Evolutionary conservation across 352 stramenopile genomes (phyloP).

Genomic region (Pythium apleroticum): DNA sequence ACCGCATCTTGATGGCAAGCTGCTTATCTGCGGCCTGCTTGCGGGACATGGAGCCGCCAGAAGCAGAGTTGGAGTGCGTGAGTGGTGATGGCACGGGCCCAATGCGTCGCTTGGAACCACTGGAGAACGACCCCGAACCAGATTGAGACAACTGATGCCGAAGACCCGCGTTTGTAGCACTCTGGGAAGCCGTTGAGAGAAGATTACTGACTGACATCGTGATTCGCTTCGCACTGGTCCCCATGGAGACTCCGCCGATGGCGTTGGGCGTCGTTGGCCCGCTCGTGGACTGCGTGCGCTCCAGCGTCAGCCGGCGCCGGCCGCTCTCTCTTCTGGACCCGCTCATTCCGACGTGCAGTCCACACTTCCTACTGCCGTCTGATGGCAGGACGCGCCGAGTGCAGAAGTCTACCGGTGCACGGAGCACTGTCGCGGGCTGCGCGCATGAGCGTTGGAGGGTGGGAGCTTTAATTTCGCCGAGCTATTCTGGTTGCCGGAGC

Average conservation of each 20-base stretch:
- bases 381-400: neutral
- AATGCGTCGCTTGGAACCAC: slow-evolving; percentile 16
- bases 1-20: slow-evolving; percentile 32
- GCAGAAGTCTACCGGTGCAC: neutral
- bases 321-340: neutral
- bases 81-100: slow-evolving; percentile 2
- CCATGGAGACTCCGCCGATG: neutral
- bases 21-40: slow-evolving; percentile 24
- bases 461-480: too few relatives aligned
- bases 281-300: slow-evolving; percentile 6
- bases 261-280: neutral
- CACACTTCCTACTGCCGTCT: too few relatives aligned
- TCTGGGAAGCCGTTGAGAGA: neutral
- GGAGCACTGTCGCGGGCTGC: too few relatives aligned
- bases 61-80: slow-evolving; percentile 17
- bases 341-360: neutral
- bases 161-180: neutral
- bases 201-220: slow-evolving; percentile 12
- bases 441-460: too few relatives aligned
- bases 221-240: neutral
- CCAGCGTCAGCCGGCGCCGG: neutral
- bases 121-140: slow-evolving; percentile 3
- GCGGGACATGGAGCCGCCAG: slow-evolving; percentile 9
- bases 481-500: too few relatives aligned
- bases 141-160: neutral